phyloP scores from a whole-genome alignment of 257 asterid genomes.

The Rauvolfia tetraphylla region DNA sequence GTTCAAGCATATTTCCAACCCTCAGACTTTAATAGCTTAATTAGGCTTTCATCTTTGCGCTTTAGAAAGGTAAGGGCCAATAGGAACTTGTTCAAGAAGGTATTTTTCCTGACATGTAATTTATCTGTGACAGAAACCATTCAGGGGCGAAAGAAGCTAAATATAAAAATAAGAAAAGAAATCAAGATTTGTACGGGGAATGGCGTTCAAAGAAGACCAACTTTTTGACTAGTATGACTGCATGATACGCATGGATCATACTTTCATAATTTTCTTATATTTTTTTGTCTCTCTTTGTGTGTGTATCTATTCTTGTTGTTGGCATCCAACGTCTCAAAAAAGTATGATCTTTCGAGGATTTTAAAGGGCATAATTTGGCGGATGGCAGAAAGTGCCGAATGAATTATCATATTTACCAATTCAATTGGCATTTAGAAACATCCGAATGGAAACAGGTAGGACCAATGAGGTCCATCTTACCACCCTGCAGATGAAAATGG shows the following conservation, averaged over 20 bases:
- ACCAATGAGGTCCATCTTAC: constrained; percentile 9
- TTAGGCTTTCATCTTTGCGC: background rate
- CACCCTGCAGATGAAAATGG: background rate
- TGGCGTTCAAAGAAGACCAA: background rate
- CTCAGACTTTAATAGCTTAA: too few relatives aligned
- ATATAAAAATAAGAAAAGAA: background rate
- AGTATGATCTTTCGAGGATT: background rate
- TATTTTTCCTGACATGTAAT: background rate
- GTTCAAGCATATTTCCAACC: too few relatives aligned
- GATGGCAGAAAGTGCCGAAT: background rate
- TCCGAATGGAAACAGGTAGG: background rate
- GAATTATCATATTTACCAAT: background rate
- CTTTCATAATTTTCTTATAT: background rate
- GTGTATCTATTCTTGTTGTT: background rate
- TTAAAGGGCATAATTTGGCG: background rate
- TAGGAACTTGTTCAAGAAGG: background rate
- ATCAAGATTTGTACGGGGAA: background rate
- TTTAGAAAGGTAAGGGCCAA: background rate
- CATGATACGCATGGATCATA: background rate
- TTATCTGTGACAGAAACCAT: background rate
- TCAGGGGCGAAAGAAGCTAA: background rate
- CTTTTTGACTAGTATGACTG: background rate
- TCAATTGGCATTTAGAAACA: background rate
- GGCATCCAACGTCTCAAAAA: too few relatives aligned
- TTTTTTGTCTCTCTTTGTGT: background rate